These are phyloP conservation scores for Knufia petricola DNA, from an alignment of 2,329 filamentous ascomycete species.

Conservation along the genomic window DNA sequence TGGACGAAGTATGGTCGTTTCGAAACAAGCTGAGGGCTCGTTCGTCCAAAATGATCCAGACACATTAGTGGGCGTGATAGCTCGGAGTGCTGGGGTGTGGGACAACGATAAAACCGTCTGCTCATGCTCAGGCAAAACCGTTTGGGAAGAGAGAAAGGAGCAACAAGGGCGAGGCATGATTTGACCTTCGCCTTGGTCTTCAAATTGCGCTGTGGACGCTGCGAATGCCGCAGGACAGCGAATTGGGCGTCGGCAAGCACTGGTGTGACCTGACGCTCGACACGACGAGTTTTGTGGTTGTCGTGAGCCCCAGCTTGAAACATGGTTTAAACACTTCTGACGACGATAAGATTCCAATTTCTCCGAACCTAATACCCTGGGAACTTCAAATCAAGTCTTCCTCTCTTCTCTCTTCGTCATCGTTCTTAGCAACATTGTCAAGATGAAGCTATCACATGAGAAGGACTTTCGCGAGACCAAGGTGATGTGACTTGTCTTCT, in stretches of 20 bases:
- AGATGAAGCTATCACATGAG: not conserved
- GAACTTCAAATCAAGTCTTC: not conserved
- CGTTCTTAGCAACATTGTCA: not conserved
- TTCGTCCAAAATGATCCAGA: slow-evolving; percentile 66
- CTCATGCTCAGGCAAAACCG: slow-evolving; percentile 92
- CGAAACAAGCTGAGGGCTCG: slow-evolving; percentile 53
- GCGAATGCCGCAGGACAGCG: not conserved
- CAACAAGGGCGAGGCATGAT: slow-evolving; percentile 86
- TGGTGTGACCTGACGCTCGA: not conserved
- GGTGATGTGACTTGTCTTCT: slow-evolving; percentile 4
- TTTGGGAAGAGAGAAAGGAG: slow-evolving; percentile 93
- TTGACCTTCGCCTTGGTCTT: slow-evolving; percentile 34
- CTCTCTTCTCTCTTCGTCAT: not conserved
- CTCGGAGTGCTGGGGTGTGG: slow-evolving; percentile 94
- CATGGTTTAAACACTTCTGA: not conserved
- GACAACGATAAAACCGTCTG: slow-evolving; percentile 98
- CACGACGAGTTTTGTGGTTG: not conserved
- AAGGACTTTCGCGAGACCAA: not conserved
- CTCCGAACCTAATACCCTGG: too few species aligned
- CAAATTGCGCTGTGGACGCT: not conserved
- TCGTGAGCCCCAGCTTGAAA: not conserved
- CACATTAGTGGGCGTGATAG: slow-evolving; percentile 86
- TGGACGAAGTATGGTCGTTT: slow-evolving; percentile 81
- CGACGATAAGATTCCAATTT: not conserved
- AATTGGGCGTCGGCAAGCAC: not conserved